Evolutionary conservation across 495 filamentous ascomycete species (phyloP).

Genomic region (Penicillium simplicissimum): DNA sequence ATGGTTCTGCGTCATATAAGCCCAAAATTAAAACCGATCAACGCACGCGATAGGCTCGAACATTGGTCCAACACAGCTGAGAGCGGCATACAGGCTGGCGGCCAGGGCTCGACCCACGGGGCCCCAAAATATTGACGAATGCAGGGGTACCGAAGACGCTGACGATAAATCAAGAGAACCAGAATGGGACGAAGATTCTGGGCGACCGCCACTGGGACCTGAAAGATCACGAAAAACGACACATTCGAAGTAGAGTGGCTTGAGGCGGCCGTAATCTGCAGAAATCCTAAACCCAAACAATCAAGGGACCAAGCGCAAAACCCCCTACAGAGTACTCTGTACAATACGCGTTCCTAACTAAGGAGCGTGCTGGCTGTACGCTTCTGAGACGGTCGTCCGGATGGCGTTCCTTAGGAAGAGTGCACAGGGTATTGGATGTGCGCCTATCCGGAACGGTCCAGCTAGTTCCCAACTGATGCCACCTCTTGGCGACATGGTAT

Average conservation of each 20-base stretch:
- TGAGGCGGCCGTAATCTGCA: conserved; percentile 70
- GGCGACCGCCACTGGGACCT: conserved; percentile 56
- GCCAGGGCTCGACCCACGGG: neutral
- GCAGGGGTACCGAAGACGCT: conserved; percentile 59
- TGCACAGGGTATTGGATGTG: too few species aligned
- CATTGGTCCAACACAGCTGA: neutral
- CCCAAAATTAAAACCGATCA: neutral
- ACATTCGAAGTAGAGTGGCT: conserved; percentile 53
- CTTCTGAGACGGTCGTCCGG: too few species aligned
- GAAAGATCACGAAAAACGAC: conserved; percentile 52
- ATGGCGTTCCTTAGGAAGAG: neutral
- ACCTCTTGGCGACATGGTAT: conserved; percentile 47
- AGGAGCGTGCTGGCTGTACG: too few species aligned
- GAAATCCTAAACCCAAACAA: conserved; percentile 46
- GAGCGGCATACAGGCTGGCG: neutral
- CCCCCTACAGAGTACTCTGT: neutral
- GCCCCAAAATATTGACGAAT: neutral
- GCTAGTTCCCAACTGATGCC: conserved; percentile 45
- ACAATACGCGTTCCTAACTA: neutral
- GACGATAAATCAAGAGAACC: conserved; percentile 53
- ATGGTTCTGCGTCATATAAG: neutral
- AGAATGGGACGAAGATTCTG: conserved; percentile 55
- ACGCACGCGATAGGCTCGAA: neutral
- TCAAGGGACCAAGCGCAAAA: conserved; percentile 45
- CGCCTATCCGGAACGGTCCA: conserved; percentile 42